phyloP scores from a whole-genome alignment of 192 early-diverging fungal species.

The Podila epigama region DNA sequence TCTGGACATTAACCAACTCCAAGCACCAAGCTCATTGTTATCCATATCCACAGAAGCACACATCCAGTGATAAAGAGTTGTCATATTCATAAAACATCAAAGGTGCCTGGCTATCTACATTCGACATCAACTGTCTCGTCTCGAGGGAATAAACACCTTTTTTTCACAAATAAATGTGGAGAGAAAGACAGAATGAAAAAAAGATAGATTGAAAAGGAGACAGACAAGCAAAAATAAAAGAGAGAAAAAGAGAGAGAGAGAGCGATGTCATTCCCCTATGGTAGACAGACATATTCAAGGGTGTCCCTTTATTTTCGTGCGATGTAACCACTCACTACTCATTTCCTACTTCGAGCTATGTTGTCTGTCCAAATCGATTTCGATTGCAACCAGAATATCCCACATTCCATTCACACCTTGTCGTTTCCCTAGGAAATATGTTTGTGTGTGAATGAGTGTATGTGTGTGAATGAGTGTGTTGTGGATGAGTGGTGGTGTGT shows the following conservation, averaged over 20 bases:
- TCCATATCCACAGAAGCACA: no score
- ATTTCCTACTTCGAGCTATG: background rate
- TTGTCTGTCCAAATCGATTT: constrained; percentile 13
- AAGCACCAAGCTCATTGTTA: no score
- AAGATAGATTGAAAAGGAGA: background rate
- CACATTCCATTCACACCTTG: constrained; percentile 34
- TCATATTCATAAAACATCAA: no score
- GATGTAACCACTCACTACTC: no score
- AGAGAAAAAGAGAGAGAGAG: background rate
- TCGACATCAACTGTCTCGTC: no score
- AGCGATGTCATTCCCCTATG: no score
- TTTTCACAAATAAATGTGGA: background rate
- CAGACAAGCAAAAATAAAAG: background rate
- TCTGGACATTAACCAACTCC: no score
- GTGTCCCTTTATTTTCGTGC: background rate
- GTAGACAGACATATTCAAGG: no score
- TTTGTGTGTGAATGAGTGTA: background rate
- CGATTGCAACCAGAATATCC: constrained; percentile 41
- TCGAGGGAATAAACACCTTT: background rate
- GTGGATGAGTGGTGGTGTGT: no score
- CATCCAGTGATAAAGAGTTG: no score
- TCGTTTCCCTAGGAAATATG: background rate
- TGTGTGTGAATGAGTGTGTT: no score
- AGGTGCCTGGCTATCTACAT: no score
- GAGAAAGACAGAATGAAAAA: background rate